Evolutionary conservation across 768 basidiomycete genomes (phyloP), one percentile per base, ranked within the genome.

Genomic region (Mrakia frigida): DNA sequence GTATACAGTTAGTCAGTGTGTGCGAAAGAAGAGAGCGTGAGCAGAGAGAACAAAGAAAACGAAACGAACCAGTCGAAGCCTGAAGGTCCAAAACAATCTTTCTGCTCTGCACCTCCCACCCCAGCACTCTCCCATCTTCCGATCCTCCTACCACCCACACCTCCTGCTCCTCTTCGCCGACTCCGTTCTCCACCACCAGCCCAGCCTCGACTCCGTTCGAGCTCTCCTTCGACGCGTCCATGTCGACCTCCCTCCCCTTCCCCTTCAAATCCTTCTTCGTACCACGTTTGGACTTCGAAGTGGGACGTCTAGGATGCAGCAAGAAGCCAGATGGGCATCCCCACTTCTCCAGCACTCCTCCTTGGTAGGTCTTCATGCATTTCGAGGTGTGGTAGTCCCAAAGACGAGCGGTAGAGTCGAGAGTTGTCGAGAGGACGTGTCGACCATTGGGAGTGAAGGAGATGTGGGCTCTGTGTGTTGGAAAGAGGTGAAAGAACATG

Each of bases 331-430:
- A 91, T 85, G 77, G 88, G 87, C 76, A 94, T 80, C 91, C 94
- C 79, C 90, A 96, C 43, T 92, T 92, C 67, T 92, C 88, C 83
- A 94, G 96, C 6, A 86, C 86, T 81, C 96, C 94, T 79, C 0
- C 94, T 93, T 0, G 89, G 81, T 94, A 94, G 3, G 94, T 96
- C 85, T 98, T 98, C 33, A 96, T 89, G 79, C 93, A 93, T 77
- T 90, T 90, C 6, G 93, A 92, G 11, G 89, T 90, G 77, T 94
- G 92, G 81, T 91, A 94, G 82, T 96, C 92, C 94, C 97, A 98
- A 23, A 99, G 85, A 1, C 96, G 89, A 77, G 98, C 90, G 0
- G 92, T 94, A 9, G 93, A 96, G 82, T 98, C 95, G 82, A 98
- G 91, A 3, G 97, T 97, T 1, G 93, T 90, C 6, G 90, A 91